Evolutionary conservation across 805 yeast species (phyloP), one percentile per base, ranked within the genome.

Genomic region (Wickerhamiella alocasiicola): DNA sequence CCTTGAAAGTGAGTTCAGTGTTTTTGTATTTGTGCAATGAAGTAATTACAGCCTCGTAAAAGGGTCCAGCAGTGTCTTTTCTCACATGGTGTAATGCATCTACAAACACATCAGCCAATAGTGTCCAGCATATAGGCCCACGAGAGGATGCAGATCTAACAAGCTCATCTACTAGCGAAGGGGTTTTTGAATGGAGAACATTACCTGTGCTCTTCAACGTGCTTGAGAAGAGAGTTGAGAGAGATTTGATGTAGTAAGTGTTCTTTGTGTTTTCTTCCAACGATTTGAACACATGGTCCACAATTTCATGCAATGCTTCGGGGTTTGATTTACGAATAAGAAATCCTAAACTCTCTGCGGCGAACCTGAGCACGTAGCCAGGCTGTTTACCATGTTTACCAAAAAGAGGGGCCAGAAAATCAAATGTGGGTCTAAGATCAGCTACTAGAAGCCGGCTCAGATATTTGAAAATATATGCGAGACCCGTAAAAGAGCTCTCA

Each of bases 391-490:
- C 59, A 42, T 67, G 67, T 3, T 59, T 59, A 26, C 72, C 71
- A 41, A 88, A 62, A 17, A 84, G 58, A 0, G 93, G 87, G 25
- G 74, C 59, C 9, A 85, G 63, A 4, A 71, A 54, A 25, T 68
- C 64, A 55, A 81, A 82, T 0, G 96, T 84, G 6, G 83, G 80
- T 13, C 67, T 52, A 44, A 85, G 60, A 51, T 83, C 80, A 18
- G 69, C 62, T 0, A 77, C 67, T 36, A 91, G 57, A 3, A 69
- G 62, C 50, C 76, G 72, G 5, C 91, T 71, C 26, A 88, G 64
- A 54, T 88, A 87, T 59, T 91, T 91, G 73, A 88, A 91, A 31
- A 83, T 67, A 55, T 82, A 85, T 4, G 96, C 94, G 44, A 88
- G 58, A 46, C 84, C 67, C 56, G 82, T 82, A 64, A 88, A 88